These are phyloP conservation scores for Silene noctiflora DNA, from an alignment of 179 eudicot species.

Conservation along the genomic window DNA sequence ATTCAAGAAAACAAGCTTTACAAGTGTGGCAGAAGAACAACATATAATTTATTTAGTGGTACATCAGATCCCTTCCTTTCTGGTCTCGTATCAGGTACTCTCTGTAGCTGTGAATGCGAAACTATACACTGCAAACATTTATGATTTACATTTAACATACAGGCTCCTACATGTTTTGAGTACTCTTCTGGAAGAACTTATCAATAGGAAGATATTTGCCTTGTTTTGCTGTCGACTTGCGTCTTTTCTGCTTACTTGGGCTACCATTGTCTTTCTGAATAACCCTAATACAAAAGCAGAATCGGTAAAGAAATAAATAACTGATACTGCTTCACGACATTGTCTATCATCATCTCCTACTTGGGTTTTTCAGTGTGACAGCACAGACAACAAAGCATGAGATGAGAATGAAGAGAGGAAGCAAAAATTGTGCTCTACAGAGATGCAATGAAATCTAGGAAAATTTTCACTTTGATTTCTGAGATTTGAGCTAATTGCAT, in stretches of 20 bases:
- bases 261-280: slow-evolving; percentile 35
- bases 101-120: neutral
- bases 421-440: neutral
- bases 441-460: neutral
- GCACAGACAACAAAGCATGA: neutral
- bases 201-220: slow-evolving; percentile 66
- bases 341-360: neutral
- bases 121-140: slow-evolving; percentile 13
- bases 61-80: neutral
- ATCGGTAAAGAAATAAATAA: neutral
- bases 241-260: slow-evolving; percentile 54
- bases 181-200: slow-evolving; percentile 49
- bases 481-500: neutral
- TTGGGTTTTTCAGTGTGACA: neutral
- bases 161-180: slow-evolving; percentile 27
- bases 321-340: neutral
- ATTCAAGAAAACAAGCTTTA: slow-evolving; percentile 1
- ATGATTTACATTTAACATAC: slow-evolving; percentile 2
- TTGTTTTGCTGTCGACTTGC: slow-evolving; percentile 39
- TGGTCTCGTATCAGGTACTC: too few species aligned
- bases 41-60: neutral
- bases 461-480: neutral
- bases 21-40: neutral
- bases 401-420: neutral
- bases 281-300: slow-evolving; percentile 37